Evolutionary conservation across 2,329 filamentous ascomycete species (phyloP).

Genomic region (Colletotrichum lini): DNA sequence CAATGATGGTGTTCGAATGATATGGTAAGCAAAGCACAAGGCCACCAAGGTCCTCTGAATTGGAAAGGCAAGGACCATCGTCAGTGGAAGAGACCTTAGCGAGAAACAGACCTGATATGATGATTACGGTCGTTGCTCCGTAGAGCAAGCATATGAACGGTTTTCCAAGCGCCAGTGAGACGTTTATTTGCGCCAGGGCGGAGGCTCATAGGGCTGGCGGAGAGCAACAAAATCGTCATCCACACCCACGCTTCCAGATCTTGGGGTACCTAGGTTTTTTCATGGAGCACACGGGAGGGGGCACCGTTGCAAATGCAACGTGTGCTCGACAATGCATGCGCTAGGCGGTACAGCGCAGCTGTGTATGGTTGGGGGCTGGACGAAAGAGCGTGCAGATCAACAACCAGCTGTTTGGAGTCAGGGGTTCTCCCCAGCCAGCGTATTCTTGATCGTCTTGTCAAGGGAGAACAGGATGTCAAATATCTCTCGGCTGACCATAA

Average conservation of each 20-base stretch:
- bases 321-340: slow-evolving; percentile 23
- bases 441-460: not conserved
- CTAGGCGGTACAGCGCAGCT: not conserved
- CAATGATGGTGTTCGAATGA: not conserved
- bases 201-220: slow-evolving; percentile 32
- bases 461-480: too few relatives aligned
- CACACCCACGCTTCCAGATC: not conserved
- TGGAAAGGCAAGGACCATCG: not conserved
- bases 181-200: slow-evolving; percentile 10
- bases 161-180: slow-evolving; percentile 28
- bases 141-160: not conserved
- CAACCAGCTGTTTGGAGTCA: not conserved
- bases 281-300: not conserved
- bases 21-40: not conserved
- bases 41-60: not conserved
- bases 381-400: not conserved
- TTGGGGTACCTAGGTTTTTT: not conserved
- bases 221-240: not conserved
- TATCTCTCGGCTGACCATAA: not conserved
- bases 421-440: not conserved
- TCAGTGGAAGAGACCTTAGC: not conserved
- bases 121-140: not conserved
- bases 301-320: slow-evolving; percentile 21
- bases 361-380: not conserved
- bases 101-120: not conserved